Evolutionary conservation across 2,329 filamentous ascomycete species (phyloP), one percentile per base, ranked within the genome.

Genomic region (Fusarium equiseti): DNA sequence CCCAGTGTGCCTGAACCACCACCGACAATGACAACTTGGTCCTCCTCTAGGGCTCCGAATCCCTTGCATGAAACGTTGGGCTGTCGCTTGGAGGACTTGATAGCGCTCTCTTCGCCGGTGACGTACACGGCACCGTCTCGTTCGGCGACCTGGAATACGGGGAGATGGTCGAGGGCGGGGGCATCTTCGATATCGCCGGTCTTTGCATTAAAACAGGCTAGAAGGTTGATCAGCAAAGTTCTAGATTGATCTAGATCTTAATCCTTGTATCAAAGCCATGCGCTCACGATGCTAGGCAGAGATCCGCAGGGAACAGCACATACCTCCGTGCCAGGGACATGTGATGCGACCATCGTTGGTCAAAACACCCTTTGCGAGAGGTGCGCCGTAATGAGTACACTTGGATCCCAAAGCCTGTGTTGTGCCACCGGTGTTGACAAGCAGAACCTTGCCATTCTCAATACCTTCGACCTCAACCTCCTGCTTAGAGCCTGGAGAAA

Each of bases 241-340:
- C 35, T 15, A 42, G 24, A 42, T 52, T n/a, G 18, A 22, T 52
- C 24, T 22, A 40, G 24, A 52, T 42, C 50, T 27, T 3, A 18
- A 52, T n/a, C 22, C 32, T 15, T n/a, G 50, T 52, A 15, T 12
- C 10, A 18, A 10, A 11, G 8, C 18, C 12, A 16, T 24, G 18
- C 24, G 9, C 24, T 40, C 18, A 12, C 29, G 11, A 20, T 24
- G n/a, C 24, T 27, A 16, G n/a, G 24, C 32, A 27, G n/a, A 16
- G 35, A 40, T 40, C 10, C 27, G 9, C 6, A n/a, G n/a, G 27
- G 7, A n/a, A 32, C 16, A n/a, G 52, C 26, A 79, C 85, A 71
- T 79, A 96, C 93, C 94, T 83, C 95, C 95, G 79, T 98, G 95
- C 96, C 96, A 98, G 6, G 95, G 94, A 79, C 96, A 99, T 9